These are phyloP conservation scores for Nigrospora oryzae DNA, from an alignment of 2,329 filamentous ascomycete species.

Conservation along the genomic window DNA sequence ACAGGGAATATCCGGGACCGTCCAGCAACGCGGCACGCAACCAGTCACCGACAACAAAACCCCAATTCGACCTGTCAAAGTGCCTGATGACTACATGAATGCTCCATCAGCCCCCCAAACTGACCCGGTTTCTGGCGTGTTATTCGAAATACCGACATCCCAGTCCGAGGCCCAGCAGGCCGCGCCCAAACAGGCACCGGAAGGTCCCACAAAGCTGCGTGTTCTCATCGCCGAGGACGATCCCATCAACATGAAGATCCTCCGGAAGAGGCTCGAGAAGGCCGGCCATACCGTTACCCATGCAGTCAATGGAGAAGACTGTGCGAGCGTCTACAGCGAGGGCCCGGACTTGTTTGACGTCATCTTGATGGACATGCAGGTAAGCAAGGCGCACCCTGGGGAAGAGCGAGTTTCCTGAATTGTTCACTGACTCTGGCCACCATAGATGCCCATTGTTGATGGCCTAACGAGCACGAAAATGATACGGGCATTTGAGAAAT, in stretches of 20 bases:
- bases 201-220: slow-evolving; percentile 35
- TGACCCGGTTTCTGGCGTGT: slow-evolving; percentile 22
- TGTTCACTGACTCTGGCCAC: not conserved
- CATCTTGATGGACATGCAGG: slow-evolving; percentile 89
- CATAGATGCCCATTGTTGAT: slow-evolving; percentile 85
- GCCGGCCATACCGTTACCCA: slow-evolving; percentile 62
- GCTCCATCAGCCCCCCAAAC: slow-evolving; percentile 19
- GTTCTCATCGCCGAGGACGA: slow-evolving; percentile 84
- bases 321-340: slow-evolving; percentile 61
- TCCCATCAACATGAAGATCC: slow-evolving; percentile 74
- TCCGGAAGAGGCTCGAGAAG: slow-evolving; percentile 73
- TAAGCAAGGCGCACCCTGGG: slow-evolving; percentile 27
- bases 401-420: not conserved
- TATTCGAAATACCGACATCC: slow-evolving; percentile 25
- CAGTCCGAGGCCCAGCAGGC: not conserved
- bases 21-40: too few species aligned
- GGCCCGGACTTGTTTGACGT: slow-evolving; percentile 60
- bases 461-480: slow-evolving; percentile 74
- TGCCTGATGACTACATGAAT: slow-evolving; percentile 37
- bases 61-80: slow-evolving; percentile 36
- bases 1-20: too few species aligned
- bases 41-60: slow-evolving; percentile 32
- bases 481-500: slow-evolving; percentile 66
- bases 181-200: slow-evolving; percentile 1
- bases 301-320: slow-evolving; percentile 79